These are phyloP conservation scores for Trebouxia gelatinosa DNA, from an alignment of 163 green algal species.

Conservation along the genomic window DNA sequence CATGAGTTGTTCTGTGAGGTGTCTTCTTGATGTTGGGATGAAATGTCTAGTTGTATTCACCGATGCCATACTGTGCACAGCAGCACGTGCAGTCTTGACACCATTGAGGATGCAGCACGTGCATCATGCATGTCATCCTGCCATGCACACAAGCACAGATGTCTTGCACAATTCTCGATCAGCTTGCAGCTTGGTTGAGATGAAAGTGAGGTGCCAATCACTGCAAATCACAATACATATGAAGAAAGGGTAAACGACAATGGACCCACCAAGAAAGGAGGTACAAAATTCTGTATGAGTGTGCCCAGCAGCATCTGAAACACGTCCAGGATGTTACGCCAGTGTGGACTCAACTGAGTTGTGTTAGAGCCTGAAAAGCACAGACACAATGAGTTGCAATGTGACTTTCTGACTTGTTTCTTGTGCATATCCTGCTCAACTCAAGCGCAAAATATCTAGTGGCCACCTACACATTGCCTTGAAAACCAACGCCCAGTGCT, in stretches of 20 bases:
- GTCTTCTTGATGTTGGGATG: too few species aligned
- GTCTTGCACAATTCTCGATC: too few species aligned
- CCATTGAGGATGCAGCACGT: not conserved
- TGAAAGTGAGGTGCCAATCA: not conserved
- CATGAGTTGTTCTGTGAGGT: too few species aligned
- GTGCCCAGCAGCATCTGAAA: constrained; percentile 84
- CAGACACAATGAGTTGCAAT: too few species aligned
- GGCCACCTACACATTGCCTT: not conserved
- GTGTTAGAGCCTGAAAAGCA: constrained; percentile 12
- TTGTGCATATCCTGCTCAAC: too few species aligned
- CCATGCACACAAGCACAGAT: too few species aligned
- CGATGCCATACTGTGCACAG: not conserved
- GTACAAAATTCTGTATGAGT: constrained; percentile 83
- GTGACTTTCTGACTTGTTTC: too few species aligned
- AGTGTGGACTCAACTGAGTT: constrained; percentile 64
- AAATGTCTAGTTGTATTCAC: too few species aligned
- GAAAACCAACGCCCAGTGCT: not conserved
- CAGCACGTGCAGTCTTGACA: not conserved
- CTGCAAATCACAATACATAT: not conserved
- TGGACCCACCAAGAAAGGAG: constrained; percentile 71
- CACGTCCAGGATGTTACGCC: constrained; percentile 84
- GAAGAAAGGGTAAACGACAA: not conserved
- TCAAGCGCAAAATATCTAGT: not conserved
- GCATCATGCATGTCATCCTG: too few species aligned
- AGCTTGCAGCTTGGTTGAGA: not conserved